These are phyloP conservation scores for Talaromyces wortmannii DNA, from an alignment of 495 filamentous ascomycete genomes.

Conservation along the genomic window DNA sequence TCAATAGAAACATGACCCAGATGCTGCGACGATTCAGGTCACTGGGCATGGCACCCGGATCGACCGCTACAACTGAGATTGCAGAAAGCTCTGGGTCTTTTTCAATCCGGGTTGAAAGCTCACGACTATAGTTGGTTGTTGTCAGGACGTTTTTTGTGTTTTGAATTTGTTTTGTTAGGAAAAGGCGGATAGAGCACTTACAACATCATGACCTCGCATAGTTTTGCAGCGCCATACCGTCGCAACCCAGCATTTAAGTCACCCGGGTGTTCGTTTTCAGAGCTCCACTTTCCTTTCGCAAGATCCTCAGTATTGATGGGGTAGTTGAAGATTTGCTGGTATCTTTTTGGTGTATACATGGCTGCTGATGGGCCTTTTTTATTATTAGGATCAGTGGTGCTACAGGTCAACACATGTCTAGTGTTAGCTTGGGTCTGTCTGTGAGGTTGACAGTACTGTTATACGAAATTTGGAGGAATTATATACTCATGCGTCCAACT, in stretches of 20 bases:
- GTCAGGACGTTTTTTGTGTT: background rate
- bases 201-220: conserved; percentile 32
- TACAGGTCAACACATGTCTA: background rate
- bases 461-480: background rate
- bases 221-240: conserved; percentile 31
- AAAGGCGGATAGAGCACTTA: conserved; percentile 3
- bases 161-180: background rate
- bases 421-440: background rate
- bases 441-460: background rate
- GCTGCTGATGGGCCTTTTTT: conserved; percentile 20
- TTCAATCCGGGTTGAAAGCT: conserved; percentile 22
- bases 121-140: background rate
- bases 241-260: conserved; percentile 15
- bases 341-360: conserved; percentile 12
- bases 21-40: conserved; percentile 14
- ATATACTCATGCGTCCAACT: conserved; percentile 32
- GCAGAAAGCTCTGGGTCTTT: conserved; percentile 20
- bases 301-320: background rate
- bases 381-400: conserved; percentile 7
- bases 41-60: conserved; percentile 28
- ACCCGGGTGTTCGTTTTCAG: conserved; percentile 8
- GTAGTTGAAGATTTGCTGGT: too few relatives aligned
- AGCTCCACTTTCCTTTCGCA: conserved; percentile 26
- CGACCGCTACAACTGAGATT: conserved; percentile 20
- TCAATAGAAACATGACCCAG: conserved; percentile 9